Percentiles rank a stretch among this genome's conserved stretches.
phyloP scores from a whole-genome alignment of 2,329 filamentous ascomycete genomes.

The Remersonia thermophila region DNA sequence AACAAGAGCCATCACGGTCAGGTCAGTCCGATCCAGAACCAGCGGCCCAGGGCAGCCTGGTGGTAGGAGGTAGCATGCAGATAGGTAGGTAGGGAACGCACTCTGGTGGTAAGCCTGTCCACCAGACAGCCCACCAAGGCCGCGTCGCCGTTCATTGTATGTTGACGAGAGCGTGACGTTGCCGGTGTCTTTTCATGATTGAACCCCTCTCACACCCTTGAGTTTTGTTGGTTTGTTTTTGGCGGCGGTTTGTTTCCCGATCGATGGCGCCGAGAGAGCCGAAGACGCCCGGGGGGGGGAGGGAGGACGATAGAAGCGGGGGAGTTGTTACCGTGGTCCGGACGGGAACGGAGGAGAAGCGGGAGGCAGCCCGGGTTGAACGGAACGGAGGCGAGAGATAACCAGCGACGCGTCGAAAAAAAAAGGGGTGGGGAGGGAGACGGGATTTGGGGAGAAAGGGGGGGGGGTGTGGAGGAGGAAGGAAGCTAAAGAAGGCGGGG shows the following conservation, averaged over 20 bases:
- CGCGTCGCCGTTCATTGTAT: slow-evolving; percentile 46
- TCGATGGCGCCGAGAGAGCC: slow-evolving; percentile 3
- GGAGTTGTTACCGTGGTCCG: no score
- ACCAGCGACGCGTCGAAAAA: no score
- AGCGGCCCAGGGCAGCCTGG: no score
- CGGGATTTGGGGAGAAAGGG: no score
- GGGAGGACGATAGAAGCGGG: no score
- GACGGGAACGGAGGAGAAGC: no score
- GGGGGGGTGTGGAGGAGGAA: no score
- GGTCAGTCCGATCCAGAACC: not conserved
- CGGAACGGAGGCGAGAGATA: no score
- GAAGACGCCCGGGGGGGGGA: no score
- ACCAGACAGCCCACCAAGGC: slow-evolving; percentile 49
- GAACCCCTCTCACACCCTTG: slow-evolving; percentile 3
- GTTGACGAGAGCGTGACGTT: slow-evolving; percentile 16
- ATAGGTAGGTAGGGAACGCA: slow-evolving; percentile 22
- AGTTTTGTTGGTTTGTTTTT: slow-evolving; percentile 2
- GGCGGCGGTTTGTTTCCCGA: not conserved
- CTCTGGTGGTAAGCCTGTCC: slow-evolving; percentile 49
- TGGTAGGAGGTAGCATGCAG: not conserved
- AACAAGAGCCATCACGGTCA: slow-evolving; percentile 9
- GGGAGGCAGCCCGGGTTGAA: no score
- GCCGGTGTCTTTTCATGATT: slow-evolving; percentile 21
- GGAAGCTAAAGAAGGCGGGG: no score
- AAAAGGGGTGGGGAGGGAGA: no score